These are phyloP conservation scores for Gliomastix tumulicola DNA, from an alignment of 2,329 filamentous ascomycete species.

Conservation along the genomic window DNA sequence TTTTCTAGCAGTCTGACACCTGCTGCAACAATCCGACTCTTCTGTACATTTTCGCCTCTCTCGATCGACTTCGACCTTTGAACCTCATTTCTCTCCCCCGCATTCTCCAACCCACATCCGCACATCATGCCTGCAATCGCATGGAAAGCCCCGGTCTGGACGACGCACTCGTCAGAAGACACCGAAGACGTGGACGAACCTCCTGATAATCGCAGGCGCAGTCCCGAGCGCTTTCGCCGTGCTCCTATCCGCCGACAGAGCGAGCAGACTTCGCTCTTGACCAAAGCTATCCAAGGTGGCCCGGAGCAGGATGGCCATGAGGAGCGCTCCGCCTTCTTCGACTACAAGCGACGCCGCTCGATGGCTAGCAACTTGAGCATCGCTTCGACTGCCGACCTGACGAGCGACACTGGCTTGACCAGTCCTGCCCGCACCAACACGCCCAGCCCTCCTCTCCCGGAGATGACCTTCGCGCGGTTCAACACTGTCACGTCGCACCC, in stretches of 20 bases:
- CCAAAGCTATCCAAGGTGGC: slow-evolving; percentile 68
- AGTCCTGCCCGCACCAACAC: slow-evolving; percentile 84
- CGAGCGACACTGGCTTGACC: slow-evolving; percentile 88
- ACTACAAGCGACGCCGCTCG: slow-evolving; percentile 45
- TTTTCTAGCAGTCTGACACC: too few relatives aligned
- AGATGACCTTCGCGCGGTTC: slow-evolving; percentile 40
- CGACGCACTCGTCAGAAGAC: slow-evolving; percentile 47
- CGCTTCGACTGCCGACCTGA: slow-evolving; percentile 81
- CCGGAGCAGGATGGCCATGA: slow-evolving; percentile 48
- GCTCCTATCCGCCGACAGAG: slow-evolving; percentile 38
- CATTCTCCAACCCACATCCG: too few relatives aligned
- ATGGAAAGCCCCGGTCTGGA: slow-evolving; percentile 21
- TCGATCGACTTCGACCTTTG: too few relatives aligned
- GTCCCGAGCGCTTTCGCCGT: slow-evolving; percentile 35
- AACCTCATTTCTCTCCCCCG: too few relatives aligned
- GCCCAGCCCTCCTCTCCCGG: slow-evolving; percentile 76
- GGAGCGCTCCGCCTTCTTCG: slow-evolving; percentile 21
- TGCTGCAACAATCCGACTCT: too few relatives aligned
- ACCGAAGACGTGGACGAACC: slow-evolving; percentile 80
- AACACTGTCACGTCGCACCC: slow-evolving; percentile 18
- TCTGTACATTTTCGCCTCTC: too few relatives aligned
- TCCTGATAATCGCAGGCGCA: slow-evolving; percentile 51
- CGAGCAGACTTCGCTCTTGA: slow-evolving; percentile 75
- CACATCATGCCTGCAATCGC: too few relatives aligned
- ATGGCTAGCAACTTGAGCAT: slow-evolving; percentile 75